phyloP scores from a whole-genome alignment of 768 basidiomycete species.

The Naganishia vishniacii region DNA sequence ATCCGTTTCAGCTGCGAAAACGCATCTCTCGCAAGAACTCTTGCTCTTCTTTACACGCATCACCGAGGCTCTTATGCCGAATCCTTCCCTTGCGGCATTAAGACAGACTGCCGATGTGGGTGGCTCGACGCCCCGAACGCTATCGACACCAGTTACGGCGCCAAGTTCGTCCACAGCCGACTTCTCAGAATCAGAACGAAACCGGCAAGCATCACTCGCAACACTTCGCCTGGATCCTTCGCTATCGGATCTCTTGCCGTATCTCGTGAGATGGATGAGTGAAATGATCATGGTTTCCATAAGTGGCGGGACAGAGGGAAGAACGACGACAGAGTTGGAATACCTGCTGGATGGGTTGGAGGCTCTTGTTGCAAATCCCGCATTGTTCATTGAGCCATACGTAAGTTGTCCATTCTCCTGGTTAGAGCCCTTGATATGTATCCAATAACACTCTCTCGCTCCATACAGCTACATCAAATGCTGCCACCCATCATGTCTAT shows the following conservation, averaged over 20 bases:
- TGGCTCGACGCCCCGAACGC: conserved; percentile 5
- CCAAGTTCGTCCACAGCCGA: conserved; percentile 14
- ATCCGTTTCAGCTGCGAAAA: conserved; percentile 58
- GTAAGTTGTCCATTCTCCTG: conserved; percentile 53
- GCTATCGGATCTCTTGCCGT: conserved; percentile 81
- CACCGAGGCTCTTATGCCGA: conserved; percentile 71
- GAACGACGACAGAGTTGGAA: conserved; percentile 67
- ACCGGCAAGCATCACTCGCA: conserved; percentile 77
- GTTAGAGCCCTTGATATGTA: background rate
- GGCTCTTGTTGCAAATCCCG: conserved; percentile 76
- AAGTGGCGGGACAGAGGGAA: conserved; percentile 16
- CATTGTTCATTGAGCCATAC: conserved; percentile 92
- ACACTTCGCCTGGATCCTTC: conserved; percentile 85
- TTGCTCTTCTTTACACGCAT: conserved; percentile 91
- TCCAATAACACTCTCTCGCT: background rate
- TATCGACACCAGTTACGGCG: conserved; percentile 12
- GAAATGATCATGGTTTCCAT: conserved; percentile 55
- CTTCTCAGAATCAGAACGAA: conserved; percentile 22
- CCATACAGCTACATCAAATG: conserved; percentile 79
- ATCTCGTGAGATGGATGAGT: conserved; percentile 89
- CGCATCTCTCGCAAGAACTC: conserved; percentile 85
- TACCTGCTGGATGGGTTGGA: conserved; percentile 77
- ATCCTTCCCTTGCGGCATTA: conserved; percentile 16
- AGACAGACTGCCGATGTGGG: background rate
- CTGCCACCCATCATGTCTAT: conserved; percentile 87